Evolutionary conservation across 1,284 basidiomycete species (phyloP).

Genomic region (Lentinula novae-zelandiae): DNA sequence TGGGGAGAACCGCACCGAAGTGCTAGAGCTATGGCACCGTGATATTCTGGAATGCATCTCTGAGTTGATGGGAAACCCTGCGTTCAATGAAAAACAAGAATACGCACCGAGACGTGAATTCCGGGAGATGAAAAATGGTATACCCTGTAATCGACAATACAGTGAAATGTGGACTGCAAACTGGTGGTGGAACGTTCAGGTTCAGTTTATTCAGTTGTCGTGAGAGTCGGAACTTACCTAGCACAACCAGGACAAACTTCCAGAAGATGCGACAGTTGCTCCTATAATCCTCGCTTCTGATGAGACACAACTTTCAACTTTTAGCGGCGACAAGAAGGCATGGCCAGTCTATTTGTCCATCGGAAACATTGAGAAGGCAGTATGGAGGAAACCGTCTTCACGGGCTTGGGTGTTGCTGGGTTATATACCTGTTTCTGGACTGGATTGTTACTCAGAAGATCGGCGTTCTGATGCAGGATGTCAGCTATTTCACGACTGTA

Average conservation of each 20-base stretch:
- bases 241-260: conserved; percentile 17
- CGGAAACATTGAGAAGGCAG: conserved; percentile 32
- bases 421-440: conserved; percentile 37
- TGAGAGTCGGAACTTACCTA: neutral
- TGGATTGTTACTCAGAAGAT: conserved; percentile 30
- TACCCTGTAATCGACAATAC: conserved; percentile 19
- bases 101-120: conserved; percentile 31
- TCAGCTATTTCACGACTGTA: conserved; percentile 25
- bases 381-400: conserved; percentile 24
- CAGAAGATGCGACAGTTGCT: conserved; percentile 27
- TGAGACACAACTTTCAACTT: conserved; percentile 33
- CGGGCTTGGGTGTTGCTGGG: conserved; percentile 32
- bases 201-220: conserved; percentile 13
- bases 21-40: conserved; percentile 16
- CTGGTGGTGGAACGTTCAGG: conserved; percentile 40
- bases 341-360: conserved; percentile 35
- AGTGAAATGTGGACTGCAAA: conserved; percentile 38
- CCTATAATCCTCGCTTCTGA: conserved; percentile 36
- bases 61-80: conserved; percentile 20
- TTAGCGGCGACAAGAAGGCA: conserved; percentile 32
- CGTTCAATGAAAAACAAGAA: conserved; percentile 24
- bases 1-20: conserved; percentile 12
- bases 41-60: conserved; percentile 23
- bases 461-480: conserved; percentile 17
- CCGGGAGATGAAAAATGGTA: conserved; percentile 19